Conservation (phyloP, 139 green algal genomes). For the Coelastrella sp. region DNA sequence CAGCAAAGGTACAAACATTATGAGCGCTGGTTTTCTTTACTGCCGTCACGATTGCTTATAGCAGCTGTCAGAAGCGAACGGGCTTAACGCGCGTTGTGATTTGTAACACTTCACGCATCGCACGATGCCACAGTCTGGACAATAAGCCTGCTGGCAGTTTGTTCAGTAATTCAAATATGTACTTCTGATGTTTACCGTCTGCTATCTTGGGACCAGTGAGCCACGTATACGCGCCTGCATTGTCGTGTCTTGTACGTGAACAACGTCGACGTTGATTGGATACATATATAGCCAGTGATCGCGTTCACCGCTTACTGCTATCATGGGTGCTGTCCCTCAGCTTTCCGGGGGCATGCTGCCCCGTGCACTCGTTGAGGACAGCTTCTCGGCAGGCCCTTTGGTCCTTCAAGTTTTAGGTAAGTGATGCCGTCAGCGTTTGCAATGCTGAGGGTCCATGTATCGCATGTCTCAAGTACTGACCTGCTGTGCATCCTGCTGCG, state of each 20-base stretch:
- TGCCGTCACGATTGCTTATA: background rate
- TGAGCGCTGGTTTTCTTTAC: too few species aligned
- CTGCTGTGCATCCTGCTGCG: background rate
- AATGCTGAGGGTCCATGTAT: background rate
- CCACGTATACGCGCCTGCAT: too few species aligned
- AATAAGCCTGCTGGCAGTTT: too few species aligned
- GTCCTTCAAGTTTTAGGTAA: constrained; percentile 33
- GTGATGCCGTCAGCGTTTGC: background rate
- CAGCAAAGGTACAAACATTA: too few species aligned
- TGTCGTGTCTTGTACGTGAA: too few species aligned
- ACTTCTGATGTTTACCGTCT: too few species aligned
- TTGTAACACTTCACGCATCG: background rate
- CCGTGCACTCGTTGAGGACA: constrained; percentile 10
- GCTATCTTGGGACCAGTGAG: too few species aligned
- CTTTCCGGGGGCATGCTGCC: constrained; percentile 24
- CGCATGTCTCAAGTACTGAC: background rate
- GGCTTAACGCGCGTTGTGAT: background rate
- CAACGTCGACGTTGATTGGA: too few species aligned
- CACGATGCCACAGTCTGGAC: background rate
- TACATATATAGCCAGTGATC: too few species aligned
- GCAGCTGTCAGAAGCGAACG: background rate
- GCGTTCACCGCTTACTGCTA: too few species aligned
- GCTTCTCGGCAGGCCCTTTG: background rate
- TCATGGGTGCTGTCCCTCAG: constrained; percentile 4
- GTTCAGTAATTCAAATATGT: too few species aligned